Evolutionary conservation across 164 flowering plant species (phyloP).

Genomic region (Vitis vinifera): DNA sequence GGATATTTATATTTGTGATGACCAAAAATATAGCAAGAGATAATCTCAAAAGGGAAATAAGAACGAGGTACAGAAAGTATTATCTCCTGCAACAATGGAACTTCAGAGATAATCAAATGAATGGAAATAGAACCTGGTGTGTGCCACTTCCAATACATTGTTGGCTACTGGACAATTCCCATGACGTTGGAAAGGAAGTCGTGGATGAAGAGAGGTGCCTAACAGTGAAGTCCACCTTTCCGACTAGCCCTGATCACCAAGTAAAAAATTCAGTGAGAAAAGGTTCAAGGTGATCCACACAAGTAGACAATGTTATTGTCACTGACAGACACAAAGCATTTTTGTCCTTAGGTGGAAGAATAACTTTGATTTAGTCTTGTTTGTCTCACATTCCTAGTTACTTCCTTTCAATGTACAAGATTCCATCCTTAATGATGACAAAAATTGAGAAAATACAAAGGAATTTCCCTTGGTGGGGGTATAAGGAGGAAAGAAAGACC

Average conservation of each 20-base stretch:
- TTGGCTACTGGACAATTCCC: slow-evolving; percentile 55
- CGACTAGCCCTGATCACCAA: slow-evolving; percentile 58
- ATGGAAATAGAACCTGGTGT: slow-evolving; percentile 48
- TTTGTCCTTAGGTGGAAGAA: too few species aligned
- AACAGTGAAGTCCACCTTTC: slow-evolving; percentile 94
- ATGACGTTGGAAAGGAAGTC: slow-evolving; percentile 52
- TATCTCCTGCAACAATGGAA: neutral
- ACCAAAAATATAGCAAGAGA: neutral
- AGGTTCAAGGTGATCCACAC: too few species aligned
- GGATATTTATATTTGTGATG: neutral
- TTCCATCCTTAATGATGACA: too few species aligned
- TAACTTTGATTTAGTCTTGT: too few species aligned
- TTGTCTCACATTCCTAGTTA: too few species aligned
- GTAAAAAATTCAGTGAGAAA: neutral
- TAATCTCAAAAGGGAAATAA: neutral
- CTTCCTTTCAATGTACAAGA: too few species aligned
- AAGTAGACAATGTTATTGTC: too few species aligned
- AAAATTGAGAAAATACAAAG: too few species aligned
- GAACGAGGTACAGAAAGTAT: neutral
- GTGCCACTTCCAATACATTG: slow-evolving; percentile 58
- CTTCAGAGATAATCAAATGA: neutral
- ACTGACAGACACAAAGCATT: too few species aligned
- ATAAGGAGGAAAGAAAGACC: too few species aligned
- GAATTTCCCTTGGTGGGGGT: too few species aligned
- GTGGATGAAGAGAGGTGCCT: slow-evolving; percentile 81